Base-by-base conservation (phyloP, 345 rosid genomes). In the Durio zibethinus region DNA sequence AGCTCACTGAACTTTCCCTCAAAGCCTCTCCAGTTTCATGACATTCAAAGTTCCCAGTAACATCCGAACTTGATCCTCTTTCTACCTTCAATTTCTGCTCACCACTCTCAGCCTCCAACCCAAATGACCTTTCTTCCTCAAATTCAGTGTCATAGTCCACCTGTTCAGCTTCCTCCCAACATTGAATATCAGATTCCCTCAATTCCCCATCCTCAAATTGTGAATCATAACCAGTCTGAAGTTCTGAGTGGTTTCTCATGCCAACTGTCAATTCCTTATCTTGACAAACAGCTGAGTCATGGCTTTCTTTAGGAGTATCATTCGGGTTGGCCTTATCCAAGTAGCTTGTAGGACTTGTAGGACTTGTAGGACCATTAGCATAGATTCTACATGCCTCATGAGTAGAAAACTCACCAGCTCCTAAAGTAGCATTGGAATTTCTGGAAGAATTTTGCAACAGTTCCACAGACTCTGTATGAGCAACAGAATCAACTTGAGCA, bases 171-270 rank as follows among this genome's bases (percentile, higher is more conserved):
- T 88, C 87, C 73, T 79, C 87, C 88, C 85, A 85, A 82, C 54
- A 76, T 53, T 29, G 80, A 5, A 71, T 56, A 74, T 83, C 84
- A 4, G 86, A 73, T 73, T 88, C 94, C 75, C 87, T 86, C 80
- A 90, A 81, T 75, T 90, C 94, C 60, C 94, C 90, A 63, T 90
- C 92, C 83, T 90, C 92, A 78, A 86, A 84, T 76, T 84, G 88
- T 52, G 92, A 90, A 31, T 87, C 88, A 80, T 86, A 85, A 76
- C 87, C 92, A 81, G 82, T 83, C 81, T 87, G 85, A 57, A 75
- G 77, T 27, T 85, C 88, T 47, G 60, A 36, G 3, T 61, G 73
- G 16, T 66, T 84, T 62, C 60, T 61, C 23, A 57, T 14, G 27
- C 78, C 76, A 12, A 7, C 69, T 10, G 43, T 43, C 4, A 48